Base-by-base conservation (phyloP, 192 early-diverging fungal genomes). In the Coemansia interrupta region DNA sequence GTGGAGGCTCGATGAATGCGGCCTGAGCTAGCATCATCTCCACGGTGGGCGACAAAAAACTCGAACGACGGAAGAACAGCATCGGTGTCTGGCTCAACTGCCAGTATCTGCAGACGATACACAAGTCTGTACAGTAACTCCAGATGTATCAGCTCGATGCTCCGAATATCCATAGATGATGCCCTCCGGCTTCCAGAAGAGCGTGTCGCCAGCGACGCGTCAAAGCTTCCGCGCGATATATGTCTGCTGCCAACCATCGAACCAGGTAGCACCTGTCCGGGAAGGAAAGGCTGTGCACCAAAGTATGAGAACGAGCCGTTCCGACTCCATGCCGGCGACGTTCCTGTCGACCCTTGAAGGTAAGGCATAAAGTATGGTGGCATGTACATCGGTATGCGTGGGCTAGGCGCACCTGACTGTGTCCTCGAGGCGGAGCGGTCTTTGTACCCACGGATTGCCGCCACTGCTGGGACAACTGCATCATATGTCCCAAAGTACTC, bases 51-150 rank as follows among this genome's bases (percentile, higher is more conserved):
- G 20, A 72, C 54, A 61, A 72, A 72, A 39, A 71, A 68, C 30
- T 78, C 69, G 47, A 72, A 72, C 22, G 75, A 72, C 1, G 75
- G 69, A 8, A 58, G 52, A 14, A 78, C 65, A 0, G 54, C 46
- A 20, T 36, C 55, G 7, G 54, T 28, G 15, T 72, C 69, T 19
- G 69, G 54, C 45, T 78, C 75, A 7, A 61, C 54, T 11, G 75
- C 75, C 29, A 78, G 49, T 4, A 78, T 78, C 17, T 61, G 60
- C 46, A 78, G 48, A 11, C 75, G 75, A 14, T 78, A 78, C 10
- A 56, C 36, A 14, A 78, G 56, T 40, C 66, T 61, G 43, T 68
- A 62, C 2, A 78, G 51, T 15, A 64, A 52, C 32, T 78, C 75
- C 23, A 78, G 36, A 6, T 78, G 75, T 24, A 55, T 26, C n/a